Percentiles rank a stretch among this genome's conserved stretches.
These are phyloP conservation scores for Bidens hawaiensis DNA, from an alignment of 140 eudicot species.

Conservation along the genomic window DNA sequence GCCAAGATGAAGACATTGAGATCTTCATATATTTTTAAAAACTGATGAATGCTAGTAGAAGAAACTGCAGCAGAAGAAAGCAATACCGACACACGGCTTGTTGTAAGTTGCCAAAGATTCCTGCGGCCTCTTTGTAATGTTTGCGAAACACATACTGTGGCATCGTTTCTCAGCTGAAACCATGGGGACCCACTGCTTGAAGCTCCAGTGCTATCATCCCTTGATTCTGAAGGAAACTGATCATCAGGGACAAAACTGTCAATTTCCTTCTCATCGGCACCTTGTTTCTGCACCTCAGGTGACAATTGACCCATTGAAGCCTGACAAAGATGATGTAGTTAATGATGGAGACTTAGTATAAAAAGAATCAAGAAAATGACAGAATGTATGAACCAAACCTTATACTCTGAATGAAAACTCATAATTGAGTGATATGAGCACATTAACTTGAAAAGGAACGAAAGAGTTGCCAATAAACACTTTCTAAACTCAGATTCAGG, in stretches of 20 bases:
- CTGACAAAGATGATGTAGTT: constrained; percentile 27
- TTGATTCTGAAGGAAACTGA: constrained; percentile 38
- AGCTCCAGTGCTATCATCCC: constrained; percentile 70
- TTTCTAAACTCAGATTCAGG: constrained; percentile 93
- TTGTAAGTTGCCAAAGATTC: constrained; percentile 92
- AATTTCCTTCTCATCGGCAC: constrained; percentile 28
- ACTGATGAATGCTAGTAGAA: constrained; percentile 94
- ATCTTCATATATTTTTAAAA: constrained; percentile 87
- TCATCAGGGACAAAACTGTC: constrained; percentile 24
- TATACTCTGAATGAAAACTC: constrained; percentile 72
- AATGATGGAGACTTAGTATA: background rate
- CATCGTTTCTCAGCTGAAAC: constrained; percentile 84
- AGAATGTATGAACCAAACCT: constrained; percentile 35
- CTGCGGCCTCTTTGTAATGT: constrained; percentile 83
- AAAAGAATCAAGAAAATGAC: constrained; percentile 12
- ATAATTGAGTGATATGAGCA: constrained; percentile 74
- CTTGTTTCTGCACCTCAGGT: constrained; percentile 38
- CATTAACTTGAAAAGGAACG: constrained; percentile 82
- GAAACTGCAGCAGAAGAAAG: constrained; percentile 84
- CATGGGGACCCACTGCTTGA: constrained; percentile 98
- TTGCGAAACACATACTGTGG: constrained; percentile 65
- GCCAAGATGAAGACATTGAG: constrained; percentile 69
- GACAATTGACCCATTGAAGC: constrained; percentile 28
- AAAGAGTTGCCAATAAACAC: constrained; percentile 73
- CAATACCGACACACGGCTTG: constrained; percentile 91